Conservation (phyloP, 768 basidiomycete species). For the Boletus coccyginus region DNA sequence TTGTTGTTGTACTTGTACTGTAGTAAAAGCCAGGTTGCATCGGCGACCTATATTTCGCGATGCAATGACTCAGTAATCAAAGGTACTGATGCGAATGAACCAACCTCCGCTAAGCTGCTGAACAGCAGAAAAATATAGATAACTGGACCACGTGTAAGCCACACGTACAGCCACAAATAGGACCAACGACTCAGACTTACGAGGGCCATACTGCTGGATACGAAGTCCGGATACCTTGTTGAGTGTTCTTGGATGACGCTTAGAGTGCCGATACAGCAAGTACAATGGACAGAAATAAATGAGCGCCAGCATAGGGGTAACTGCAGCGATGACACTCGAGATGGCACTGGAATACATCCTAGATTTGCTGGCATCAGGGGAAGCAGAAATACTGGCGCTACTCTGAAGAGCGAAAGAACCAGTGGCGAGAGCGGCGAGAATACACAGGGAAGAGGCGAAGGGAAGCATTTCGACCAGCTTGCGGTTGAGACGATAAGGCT, state of each 20-base stretch:
- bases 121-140: slow-evolving; percentile 52
- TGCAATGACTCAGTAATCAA: slow-evolving; percentile 1
- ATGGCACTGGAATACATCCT: slow-evolving; percentile 36
- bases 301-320: slow-evolving; percentile 35
- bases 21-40: slow-evolving; percentile 56
- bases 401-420: slow-evolving; percentile 32
- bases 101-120: slow-evolving; percentile 47
- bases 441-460: slow-evolving; percentile 33
- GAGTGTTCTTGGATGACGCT: slow-evolving; percentile 44
- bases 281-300: slow-evolving; percentile 52
- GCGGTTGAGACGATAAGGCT: slow-evolving; percentile 12
- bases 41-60: slow-evolving; percentile 40
- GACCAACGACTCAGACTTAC: slow-evolving; percentile 32
- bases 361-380: slow-evolving; percentile 25
- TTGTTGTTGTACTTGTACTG: slow-evolving; percentile 55
- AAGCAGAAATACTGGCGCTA: slow-evolving; percentile 4
- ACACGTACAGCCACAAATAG: slow-evolving; percentile 8
- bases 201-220: slow-evolving; percentile 50
- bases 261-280: slow-evolving; percentile 46
- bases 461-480: slow-evolving; percentile 39
- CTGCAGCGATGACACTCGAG: slow-evolving; percentile 34
- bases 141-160: slow-evolving; percentile 33
- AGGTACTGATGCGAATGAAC: neutral
- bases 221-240: slow-evolving; percentile 49
- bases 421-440: slow-evolving; percentile 33